phyloP scores from a whole-genome alignment of 208 protist genomes.

The Crithidia sp. region DNA sequence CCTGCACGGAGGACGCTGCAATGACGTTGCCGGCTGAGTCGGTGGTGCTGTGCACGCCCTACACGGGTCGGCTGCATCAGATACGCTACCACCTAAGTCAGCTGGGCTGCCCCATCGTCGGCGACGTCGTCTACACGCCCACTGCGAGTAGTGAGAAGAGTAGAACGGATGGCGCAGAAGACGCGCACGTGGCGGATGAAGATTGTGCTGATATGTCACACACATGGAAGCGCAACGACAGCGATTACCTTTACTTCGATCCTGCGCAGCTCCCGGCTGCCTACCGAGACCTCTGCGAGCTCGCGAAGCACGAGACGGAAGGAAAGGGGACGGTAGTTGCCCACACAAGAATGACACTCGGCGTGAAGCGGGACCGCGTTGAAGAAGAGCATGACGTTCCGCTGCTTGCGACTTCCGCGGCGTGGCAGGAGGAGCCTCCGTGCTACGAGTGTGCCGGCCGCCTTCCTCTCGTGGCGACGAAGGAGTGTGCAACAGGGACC shows the following conservation, averaged over 20 bases:
- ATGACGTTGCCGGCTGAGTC: slow-evolving; percentile 4
- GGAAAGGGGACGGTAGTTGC: neutral
- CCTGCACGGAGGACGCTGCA: neutral
- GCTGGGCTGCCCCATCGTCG: slow-evolving; percentile 84
- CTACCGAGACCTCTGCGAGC: slow-evolving; percentile 7
- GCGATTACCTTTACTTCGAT: slow-evolving; percentile 29
- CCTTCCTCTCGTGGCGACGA: slow-evolving; percentile 57
- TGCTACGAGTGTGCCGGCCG: slow-evolving; percentile 77
- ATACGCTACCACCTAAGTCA: slow-evolving; percentile 86
- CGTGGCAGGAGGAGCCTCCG: slow-evolving; percentile 40
- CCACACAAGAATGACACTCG: neutral
- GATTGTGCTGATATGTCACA: too few relatives aligned
- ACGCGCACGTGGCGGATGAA: neutral
- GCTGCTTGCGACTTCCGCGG: neutral
- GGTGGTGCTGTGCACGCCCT: slow-evolving; percentile 85
- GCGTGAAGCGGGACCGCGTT: slow-evolving; percentile 2
- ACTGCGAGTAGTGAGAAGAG: neutral
- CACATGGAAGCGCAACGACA: neutral
- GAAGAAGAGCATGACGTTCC: neutral
- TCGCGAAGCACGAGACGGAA: neutral
- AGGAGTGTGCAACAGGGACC: slow-evolving; percentile 33
- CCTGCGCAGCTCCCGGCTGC: slow-evolving; percentile 21
- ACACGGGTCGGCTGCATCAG: slow-evolving; percentile 93
- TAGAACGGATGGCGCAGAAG: neutral
- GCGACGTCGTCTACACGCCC: slow-evolving; percentile 50